These are phyloP conservation scores for Cryptococcus maquisensis DNA, from an alignment of 1,284 basidiomycete genomes.

Conservation along the genomic window DNA sequence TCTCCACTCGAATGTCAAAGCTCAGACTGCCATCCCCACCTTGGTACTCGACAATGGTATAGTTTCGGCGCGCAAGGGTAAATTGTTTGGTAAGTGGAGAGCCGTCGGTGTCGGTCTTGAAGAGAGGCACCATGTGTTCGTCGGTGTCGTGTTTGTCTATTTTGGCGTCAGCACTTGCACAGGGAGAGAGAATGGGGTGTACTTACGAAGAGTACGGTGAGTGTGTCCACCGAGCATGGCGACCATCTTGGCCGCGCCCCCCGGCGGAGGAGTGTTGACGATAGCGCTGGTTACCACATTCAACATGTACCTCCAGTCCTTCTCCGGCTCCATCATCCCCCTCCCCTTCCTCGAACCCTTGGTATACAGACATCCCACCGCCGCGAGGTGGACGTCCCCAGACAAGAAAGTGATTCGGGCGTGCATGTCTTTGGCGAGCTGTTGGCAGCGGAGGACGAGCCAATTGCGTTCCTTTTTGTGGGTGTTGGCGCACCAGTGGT, in stretches of 20 bases:
- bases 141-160: slow-evolving; percentile 54
- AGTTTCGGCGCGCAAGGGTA: slow-evolving; percentile 86
- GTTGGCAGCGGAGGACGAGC: slow-evolving; percentile 75
- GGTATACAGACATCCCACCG: slow-evolving; percentile 73
- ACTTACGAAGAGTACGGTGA: slow-evolving; percentile 73
- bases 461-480: slow-evolving; percentile 92
- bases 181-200: slow-evolving; percentile 5
- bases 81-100: slow-evolving; percentile 53
- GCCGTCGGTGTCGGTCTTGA: slow-evolving; percentile 73
- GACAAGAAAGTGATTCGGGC: slow-evolving; percentile 77
- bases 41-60: slow-evolving; percentile 71
- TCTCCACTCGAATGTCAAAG: slow-evolving; percentile 88
- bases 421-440: slow-evolving; percentile 59
- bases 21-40: slow-evolving; percentile 60
- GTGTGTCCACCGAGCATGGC: slow-evolving; percentile 71
- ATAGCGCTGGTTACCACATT: slow-evolving; percentile 56
- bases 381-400: slow-evolving; percentile 86
- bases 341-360: slow-evolving; percentile 18
- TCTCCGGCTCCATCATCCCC: slow-evolving; percentile 46
- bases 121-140: slow-evolving; percentile 83
- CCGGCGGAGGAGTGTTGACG: slow-evolving; percentile 62
- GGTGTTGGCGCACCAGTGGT: slow-evolving; percentile 78
- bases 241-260: slow-evolving; percentile 73
- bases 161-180: neutral
- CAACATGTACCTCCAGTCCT: slow-evolving; percentile 80